phyloP scores from a whole-genome alignment of 371 early-diverging fungal genomes.

The Actinomortierella wolfii region DNA sequence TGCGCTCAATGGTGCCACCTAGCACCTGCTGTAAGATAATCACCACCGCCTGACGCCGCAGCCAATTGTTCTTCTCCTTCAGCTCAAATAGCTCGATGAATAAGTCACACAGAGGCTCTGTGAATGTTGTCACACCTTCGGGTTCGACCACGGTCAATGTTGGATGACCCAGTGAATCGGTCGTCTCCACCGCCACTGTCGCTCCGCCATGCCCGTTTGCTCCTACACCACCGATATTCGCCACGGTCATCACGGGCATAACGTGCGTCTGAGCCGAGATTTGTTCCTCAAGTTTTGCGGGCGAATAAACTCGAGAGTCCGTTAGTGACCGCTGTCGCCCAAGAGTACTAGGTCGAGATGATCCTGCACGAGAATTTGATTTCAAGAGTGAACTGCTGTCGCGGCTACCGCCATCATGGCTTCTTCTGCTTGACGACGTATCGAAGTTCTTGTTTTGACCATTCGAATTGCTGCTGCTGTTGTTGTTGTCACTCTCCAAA shows the following conservation, averaged over 20 bases:
- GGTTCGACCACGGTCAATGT: conserved; percentile 35
- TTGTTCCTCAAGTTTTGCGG: no score
- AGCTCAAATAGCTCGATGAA: conserved; percentile 90
- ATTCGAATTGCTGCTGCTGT: conserved; percentile 8
- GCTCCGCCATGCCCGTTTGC: no score
- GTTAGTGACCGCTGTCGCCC: no score
- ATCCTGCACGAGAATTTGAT: no score
- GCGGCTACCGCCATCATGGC: no score
- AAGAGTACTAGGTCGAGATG: no score
- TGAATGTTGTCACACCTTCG: conserved; percentile 60
- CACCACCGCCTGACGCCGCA: conserved; percentile 83
- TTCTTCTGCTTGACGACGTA: background rate
- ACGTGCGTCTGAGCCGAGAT: no score
- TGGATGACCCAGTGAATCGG: conserved; percentile 3
- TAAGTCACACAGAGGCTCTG: conserved; percentile 79
- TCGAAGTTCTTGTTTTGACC: conserved; percentile 5
- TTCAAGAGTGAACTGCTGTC: no score
- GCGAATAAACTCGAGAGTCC: no score
- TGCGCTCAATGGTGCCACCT: conserved; percentile 86
- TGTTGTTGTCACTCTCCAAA: conserved; percentile 31
- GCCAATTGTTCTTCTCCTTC: conserved; percentile 85
- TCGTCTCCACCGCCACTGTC: conserved; percentile 11
- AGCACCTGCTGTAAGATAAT: conserved; percentile 84
- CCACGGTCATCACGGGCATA: no score
- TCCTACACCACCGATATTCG: no score